phyloP scores from a whole-genome alignment of 163 green algal species.

The Chlorella variabilis region DNA sequence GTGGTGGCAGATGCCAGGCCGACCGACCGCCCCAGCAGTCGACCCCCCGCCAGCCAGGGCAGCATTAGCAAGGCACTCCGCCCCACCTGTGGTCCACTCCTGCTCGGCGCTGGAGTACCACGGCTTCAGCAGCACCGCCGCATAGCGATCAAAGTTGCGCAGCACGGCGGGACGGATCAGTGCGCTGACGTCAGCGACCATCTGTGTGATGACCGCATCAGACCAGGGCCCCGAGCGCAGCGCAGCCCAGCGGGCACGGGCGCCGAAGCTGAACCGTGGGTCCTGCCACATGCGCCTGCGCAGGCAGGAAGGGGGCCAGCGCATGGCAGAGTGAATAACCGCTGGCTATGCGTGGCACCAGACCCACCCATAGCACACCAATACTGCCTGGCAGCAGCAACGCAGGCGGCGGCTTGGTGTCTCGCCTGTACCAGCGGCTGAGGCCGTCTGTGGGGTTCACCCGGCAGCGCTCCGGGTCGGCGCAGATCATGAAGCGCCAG shows the following conservation, averaged over 20 bases:
- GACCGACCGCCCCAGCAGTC: too few species aligned
- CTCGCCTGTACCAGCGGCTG: conserved; percentile 60
- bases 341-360: too few species aligned
- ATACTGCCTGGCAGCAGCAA: neutral
- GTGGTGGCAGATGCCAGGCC: too few species aligned
- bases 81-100: conserved; percentile 23
- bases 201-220: conserved; percentile 41
- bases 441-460: conserved; percentile 74
- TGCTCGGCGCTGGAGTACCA: neutral
- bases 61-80: neutral
- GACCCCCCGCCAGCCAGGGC: too few species aligned
- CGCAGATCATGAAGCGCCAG: conserved; percentile 86
- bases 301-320: neutral
- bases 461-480: conserved; percentile 62
- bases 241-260: conserved; percentile 56
- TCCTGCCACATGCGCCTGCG: conserved; percentile 42
- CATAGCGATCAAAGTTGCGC: conserved; percentile 54
- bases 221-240: conserved; percentile 55
- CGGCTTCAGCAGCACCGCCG: conserved; percentile 13
- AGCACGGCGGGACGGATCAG: conserved; percentile 43
- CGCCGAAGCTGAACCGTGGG: conserved; percentile 10
- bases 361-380: too few species aligned
- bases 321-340: neutral
- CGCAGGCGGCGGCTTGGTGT: neutral
- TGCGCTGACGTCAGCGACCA: conserved; percentile 33